Base-by-base conservation (phyloP, 2,329 filamentous ascomycete genomes). In the Trichoderma sp. region DNA sequence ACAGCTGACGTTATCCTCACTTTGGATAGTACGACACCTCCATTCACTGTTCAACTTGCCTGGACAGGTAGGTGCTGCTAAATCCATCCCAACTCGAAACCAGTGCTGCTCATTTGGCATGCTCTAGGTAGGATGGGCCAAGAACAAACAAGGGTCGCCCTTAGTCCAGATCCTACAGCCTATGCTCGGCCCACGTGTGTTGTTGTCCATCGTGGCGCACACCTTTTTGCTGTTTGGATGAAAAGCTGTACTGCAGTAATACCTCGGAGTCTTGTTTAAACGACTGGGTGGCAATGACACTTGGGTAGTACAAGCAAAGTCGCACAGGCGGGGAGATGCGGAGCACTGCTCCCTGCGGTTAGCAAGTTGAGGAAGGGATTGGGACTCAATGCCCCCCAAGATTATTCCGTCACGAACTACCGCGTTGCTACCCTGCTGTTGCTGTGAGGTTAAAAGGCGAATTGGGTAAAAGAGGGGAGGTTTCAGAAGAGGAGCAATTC, bases 141-240 rank as follows among this genome's bases (percentile, higher is more conserved):
- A 62, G 24, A 24, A 18, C 7, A 60, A 34, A n/a, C 57, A 60
- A 60, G 57, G 57, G 14, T 60, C n/a, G 18, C n/a, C n/a, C 15
- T n/a, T 21, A 32, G 57, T 32, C 30, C n/a, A 32, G 57, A 60
- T 24, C n/a, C 53, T 60, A 21, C 26, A 69, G 56, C 66, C 66
- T 69, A 69, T 69, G 30, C 66, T 32, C 36, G 36, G 66, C 66
- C 66, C 66, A 69, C 66, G 66, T 69, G 66, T 53, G 21, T 62
- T 39, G 21, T 24, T 28, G 21, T 34, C 21, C 21, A 36, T 24
- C 4, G 21, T 18, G 34, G 21, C 21, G 32, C 32, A 34, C 60
- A 63, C 14, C 24, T 26, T 21, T 6, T 24, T 47, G 36, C 47
- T 24, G 21, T 43, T 51, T 26, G 15, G 39, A 63, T 15, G 61